Base-by-base conservation (phyloP, 352 stramenopile species). In the Phytophthora pinifolia region DNA sequence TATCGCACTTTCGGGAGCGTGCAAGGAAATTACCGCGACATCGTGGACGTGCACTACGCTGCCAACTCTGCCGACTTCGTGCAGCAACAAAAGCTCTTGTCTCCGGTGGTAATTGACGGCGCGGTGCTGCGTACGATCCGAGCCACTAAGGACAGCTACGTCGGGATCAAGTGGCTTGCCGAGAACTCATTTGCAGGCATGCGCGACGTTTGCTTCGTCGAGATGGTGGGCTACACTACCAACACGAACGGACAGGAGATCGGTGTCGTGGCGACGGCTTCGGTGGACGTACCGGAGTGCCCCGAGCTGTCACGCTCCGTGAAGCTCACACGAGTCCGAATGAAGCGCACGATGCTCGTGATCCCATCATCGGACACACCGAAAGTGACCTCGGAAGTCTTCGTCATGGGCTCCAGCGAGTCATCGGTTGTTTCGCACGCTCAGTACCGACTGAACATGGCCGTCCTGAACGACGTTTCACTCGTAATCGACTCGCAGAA, bases 401-500 rank as follows among this genome's bases (percentile, higher is more conserved):
- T 81, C 36, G 53, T 77, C 17, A 72, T 75, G 59, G 72, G 67
- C 2, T 38, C 73, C 5, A 70, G 14, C 31, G 61, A 68, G 4
- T 63, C 72, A 18, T 74, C 72, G 9, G 49, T 84, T 14, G 62
- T 54, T 14, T 56, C 54, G 2, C 70, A 77, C 37, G 70, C 72
- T 5, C 69, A 77, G 12, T 67, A 77, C 22, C 72, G 74, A 18
- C 57, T 80, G 10, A 63, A 55, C 20, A 81, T 85, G 74, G 63
- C 72, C 1, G 50, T 79, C 7, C 53, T 85, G 2, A 79, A 72
- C 33, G 74, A 82, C 34, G 60, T 84, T 17, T 84, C 72, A n/a
- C 55, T 82, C 14, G 72, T 76, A 14, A 82, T 84, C 34, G 72
- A 84, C 55, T 70, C 65, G 0, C 70, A 69, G 33, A 85, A 85